Conservation (phyloP, 169 alveolate genomes). For the Nephromyces sp. region DNA sequence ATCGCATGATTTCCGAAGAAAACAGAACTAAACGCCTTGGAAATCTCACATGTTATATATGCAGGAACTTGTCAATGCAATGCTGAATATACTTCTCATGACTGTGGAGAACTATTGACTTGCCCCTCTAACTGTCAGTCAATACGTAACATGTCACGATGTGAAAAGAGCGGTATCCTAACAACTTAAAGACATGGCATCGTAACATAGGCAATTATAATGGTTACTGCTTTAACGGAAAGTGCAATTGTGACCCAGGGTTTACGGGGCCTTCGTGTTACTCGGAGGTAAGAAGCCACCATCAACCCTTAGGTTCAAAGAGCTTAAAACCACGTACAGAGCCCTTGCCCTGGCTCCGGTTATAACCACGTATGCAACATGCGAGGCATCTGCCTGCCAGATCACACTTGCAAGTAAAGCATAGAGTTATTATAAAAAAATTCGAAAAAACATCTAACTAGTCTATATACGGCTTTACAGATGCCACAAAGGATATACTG, state of each 20-base stretch:
- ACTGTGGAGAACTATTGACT: neutral
- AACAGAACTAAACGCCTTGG: neutral
- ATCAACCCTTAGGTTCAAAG: neutral
- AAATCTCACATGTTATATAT: neutral
- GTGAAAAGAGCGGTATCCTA: too few relatives aligned
- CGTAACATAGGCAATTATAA: neutral
- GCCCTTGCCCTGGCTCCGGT: constrained; percentile 2
- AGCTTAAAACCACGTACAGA: neutral
- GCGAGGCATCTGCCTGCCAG: neutral
- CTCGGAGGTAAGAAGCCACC: neutral
- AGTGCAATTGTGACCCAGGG: neutral
- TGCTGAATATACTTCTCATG: neutral
- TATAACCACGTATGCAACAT: neutral
- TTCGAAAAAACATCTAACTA: too few relatives aligned
- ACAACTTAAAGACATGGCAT: too few relatives aligned
- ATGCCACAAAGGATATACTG: too few relatives aligned
- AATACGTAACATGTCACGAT: too few relatives aligned
- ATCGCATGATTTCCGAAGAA: neutral
- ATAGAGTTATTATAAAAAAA: too few relatives aligned
- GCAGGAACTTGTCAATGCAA: neutral
- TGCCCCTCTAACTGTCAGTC: neutral
- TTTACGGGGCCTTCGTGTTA: neutral
- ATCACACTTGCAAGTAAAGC: neutral
- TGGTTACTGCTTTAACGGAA: neutral
- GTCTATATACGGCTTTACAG: too few relatives aligned